Conservation (phyloP, 441 rosid genomes). For the Erodium texanum region DNA sequence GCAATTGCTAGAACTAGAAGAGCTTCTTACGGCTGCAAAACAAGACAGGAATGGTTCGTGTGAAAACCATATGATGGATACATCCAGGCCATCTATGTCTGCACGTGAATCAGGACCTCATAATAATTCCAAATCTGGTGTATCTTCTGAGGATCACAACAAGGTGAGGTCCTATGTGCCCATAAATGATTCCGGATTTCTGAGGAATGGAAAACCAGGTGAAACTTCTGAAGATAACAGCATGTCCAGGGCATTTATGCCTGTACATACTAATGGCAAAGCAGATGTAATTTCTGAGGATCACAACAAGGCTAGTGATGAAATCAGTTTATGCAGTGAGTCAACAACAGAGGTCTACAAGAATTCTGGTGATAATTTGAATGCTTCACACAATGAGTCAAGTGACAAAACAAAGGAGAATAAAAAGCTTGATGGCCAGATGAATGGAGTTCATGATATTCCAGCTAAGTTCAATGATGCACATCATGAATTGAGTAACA, state of each 20-base stretch:
- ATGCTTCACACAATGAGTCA: background rate
- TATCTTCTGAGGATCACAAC: too few relatives aligned
- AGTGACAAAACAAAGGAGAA: slow-evolving; percentile 18
- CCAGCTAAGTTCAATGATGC: too few relatives aligned
- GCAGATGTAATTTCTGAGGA: slow-evolving; percentile 18
- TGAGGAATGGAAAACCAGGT: slow-evolving; percentile 13
- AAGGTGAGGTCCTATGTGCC: background rate
- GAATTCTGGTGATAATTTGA: slow-evolving; percentile 24
- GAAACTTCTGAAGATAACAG: slow-evolving; percentile 21
- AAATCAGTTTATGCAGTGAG: slow-evolving; percentile 20
- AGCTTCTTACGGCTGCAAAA: slow-evolving; percentile 48
- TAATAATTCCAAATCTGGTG: slow-evolving; percentile 3
- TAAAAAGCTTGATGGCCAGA: slow-evolving; percentile 20
- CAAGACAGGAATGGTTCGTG: slow-evolving; percentile 28
- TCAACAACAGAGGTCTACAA: slow-evolving; percentile 24
- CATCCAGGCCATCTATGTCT: slow-evolving; percentile 22
- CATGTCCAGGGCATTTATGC: slow-evolving; percentile 20
- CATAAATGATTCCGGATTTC: background rate
- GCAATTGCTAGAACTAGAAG: slow-evolving; percentile 85
- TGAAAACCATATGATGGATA: slow-evolving; percentile 25
- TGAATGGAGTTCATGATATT: background rate
- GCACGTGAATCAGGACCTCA: slow-evolving; percentile 23
- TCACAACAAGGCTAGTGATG: slow-evolving; percentile 20
- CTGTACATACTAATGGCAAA: slow-evolving; percentile 33
- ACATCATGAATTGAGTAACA: too few relatives aligned